Conservation (phyloP, 176 grass and related monocot genomes). For the Oryza glaberrima region DNA sequence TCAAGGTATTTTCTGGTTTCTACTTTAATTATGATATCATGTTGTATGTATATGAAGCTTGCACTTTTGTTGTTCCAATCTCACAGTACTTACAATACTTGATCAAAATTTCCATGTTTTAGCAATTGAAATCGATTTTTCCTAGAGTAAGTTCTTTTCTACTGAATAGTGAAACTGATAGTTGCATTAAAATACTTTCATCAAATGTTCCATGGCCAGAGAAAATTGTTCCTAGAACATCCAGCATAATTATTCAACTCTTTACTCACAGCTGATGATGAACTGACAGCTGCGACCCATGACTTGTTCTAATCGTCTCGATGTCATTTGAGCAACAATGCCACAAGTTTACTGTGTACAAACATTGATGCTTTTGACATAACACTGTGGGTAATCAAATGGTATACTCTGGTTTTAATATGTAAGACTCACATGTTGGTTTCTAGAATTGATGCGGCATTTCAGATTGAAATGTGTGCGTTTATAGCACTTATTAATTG, state of each 20-base stretch:
- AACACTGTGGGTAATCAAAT: background rate
- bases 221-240: constrained; percentile 10
- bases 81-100: background rate
- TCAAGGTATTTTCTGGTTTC: constrained; percentile 57
- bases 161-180: background rate
- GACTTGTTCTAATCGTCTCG: background rate
- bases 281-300: background rate
- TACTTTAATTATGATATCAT: background rate
- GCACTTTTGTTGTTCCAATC: background rate
- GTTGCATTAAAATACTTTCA: constrained; percentile 14
- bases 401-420: background rate
- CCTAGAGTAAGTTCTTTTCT: constrained; percentile 15
- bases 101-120: background rate
- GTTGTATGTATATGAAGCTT: background rate
- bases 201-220: constrained; percentile 2
- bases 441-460: background rate
- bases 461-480: background rate
- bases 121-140: background rate
- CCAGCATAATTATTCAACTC: background rate
- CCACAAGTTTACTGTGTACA: constrained; percentile 6
- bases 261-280: constrained; percentile 8
- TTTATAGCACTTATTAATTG: background rate
- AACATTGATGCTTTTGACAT: constrained; percentile 5
- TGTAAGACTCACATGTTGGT: constrained; percentile 3
- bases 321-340: constrained; percentile 19